These are phyloP conservation scores for Millerozyma acaciae DNA, from an alignment of 805 yeast species.

Conservation along the genomic window DNA sequence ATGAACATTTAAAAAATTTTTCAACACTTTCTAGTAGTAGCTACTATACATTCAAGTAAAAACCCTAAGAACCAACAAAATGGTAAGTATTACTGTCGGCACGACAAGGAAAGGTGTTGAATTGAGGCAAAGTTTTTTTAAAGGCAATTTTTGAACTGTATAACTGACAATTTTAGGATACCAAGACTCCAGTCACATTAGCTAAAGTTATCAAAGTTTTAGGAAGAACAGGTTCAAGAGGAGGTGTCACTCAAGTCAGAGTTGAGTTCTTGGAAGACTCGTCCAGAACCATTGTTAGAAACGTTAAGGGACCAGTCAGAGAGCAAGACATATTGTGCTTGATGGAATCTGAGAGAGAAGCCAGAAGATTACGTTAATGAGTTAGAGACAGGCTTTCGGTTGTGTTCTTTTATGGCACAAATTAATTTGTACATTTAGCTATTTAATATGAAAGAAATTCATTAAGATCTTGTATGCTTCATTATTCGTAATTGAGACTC, in stretches of 20 bases:
- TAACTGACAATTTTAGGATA: constrained; percentile 34
- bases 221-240: constrained; percentile 99
- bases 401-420: neutral
- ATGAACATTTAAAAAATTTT: too few species aligned
- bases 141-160: too few species aligned
- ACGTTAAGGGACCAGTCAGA: constrained; percentile 50
- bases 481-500: neutral
- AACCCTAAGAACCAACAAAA: too few species aligned
- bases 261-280: constrained; percentile 47
- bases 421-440: constrained; percentile 2
- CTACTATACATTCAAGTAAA: too few species aligned
- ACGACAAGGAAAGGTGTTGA: too few species aligned
- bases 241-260: constrained; percentile 68
- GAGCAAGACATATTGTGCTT: constrained; percentile 92
- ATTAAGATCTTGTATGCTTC: neutral
- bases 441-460: neutral
- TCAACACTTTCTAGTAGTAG: too few species aligned
- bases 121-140: too few species aligned
- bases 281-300: constrained; percentile 48
- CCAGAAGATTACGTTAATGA: constrained; percentile 81
- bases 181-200: constrained; percentile 92
- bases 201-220: constrained; percentile 99
- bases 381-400: neutral
- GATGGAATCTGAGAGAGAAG: constrained; percentile 99
- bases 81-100: too few species aligned